phyloP scores from a whole-genome alignment of 441 rosid species.

The Pelargonium australe region DNA sequence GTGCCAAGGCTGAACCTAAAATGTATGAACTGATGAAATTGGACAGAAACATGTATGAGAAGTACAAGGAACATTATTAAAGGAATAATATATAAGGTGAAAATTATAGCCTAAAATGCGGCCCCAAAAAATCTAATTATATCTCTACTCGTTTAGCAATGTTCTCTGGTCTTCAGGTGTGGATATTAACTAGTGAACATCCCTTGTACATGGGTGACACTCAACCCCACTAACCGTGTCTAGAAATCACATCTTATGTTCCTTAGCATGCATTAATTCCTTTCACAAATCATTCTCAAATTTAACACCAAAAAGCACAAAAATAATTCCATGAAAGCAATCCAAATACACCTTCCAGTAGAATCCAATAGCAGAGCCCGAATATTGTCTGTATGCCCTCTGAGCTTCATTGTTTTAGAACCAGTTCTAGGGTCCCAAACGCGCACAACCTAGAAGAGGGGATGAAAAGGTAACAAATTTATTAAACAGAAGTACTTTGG shows the following conservation, averaged over 20 bases:
- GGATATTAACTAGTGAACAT: not conserved
- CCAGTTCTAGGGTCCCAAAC: slow-evolving; percentile 99
- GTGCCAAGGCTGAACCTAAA: not conserved
- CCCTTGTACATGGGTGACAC: not conserved
- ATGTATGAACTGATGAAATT: not conserved
- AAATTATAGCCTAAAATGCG: not conserved
- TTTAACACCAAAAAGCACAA: slow-evolving; percentile 5
- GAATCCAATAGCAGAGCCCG: slow-evolving; percentile 91
- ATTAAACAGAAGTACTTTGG: slow-evolving; percentile 4
- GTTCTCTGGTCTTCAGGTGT: not conserved
- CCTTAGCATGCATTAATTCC: not conserved
- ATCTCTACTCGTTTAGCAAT: not conserved
- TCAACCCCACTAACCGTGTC: not conserved
- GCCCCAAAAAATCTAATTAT: not conserved
- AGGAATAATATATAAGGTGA: not conserved
- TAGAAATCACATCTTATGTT: not conserved
- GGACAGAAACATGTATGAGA: not conserved
- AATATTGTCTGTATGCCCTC: slow-evolving; percentile 95
- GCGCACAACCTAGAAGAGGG: slow-evolving; percentile 68
- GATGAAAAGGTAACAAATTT: not conserved
- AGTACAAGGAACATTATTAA: not conserved
- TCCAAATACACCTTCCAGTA: slow-evolving; percentile 66
- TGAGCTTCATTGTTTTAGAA: slow-evolving; percentile 87
- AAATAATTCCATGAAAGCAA: slow-evolving; percentile 12
- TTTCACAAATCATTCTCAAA: not conserved